A percentile compares a stretch with the other conserved stretches of the same genome.
Evolutionary conservation across 1,284 basidiomycete genomes (phyloP).

Genomic region (Papiliotrema terrestris): DNA sequence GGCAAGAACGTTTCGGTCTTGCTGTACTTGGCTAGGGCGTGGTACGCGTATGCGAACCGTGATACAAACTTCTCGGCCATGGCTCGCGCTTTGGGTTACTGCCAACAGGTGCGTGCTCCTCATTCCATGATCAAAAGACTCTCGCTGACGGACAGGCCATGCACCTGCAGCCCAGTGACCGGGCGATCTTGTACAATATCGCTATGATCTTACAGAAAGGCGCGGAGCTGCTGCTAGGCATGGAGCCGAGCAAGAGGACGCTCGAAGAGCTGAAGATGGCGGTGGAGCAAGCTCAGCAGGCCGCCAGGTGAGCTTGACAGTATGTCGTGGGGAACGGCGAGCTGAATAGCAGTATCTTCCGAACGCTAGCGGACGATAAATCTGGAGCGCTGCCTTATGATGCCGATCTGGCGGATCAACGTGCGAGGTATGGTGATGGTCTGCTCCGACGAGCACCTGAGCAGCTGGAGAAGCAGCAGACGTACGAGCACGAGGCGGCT

Average conservation of each 20-base stretch:
- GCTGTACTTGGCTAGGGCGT: constrained; percentile 79
- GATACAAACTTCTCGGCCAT: constrained; percentile 77
- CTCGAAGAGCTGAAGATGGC: constrained; percentile 72
- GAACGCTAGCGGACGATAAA: constrained; percentile 69
- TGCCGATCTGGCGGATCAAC: constrained; percentile 78
- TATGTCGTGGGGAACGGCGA: background rate
- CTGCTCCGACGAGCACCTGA: constrained; percentile 75
- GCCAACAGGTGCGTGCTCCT: constrained; percentile 61
- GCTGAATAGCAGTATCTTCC: constrained; percentile 60
- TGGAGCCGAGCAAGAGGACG: constrained; percentile 69
- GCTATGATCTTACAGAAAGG: constrained; percentile 95
- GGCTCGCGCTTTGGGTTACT: constrained; percentile 72
- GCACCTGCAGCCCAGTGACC: constrained; percentile 76
- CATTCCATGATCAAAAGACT: background rate
- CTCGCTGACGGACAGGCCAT: constrained; percentile 58
- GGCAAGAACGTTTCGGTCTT: constrained; percentile 68
- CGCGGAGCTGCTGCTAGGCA: constrained; percentile 75
- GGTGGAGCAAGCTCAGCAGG: constrained; percentile 77
- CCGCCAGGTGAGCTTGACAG: constrained; percentile 68
- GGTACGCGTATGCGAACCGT: constrained; percentile 86
- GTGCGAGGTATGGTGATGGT: constrained; percentile 79
- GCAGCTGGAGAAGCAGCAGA: constrained; percentile 67
- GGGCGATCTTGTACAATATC: constrained; percentile 85
- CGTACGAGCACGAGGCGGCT: constrained; percentile 68
- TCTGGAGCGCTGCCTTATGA: constrained; percentile 73